A percentile compares a stretch with the other conserved stretches of the same genome.
Evolutionary conservation across 495 filamentous ascomycete species (phyloP).

Genomic region (Durotheca rogersii): DNA sequence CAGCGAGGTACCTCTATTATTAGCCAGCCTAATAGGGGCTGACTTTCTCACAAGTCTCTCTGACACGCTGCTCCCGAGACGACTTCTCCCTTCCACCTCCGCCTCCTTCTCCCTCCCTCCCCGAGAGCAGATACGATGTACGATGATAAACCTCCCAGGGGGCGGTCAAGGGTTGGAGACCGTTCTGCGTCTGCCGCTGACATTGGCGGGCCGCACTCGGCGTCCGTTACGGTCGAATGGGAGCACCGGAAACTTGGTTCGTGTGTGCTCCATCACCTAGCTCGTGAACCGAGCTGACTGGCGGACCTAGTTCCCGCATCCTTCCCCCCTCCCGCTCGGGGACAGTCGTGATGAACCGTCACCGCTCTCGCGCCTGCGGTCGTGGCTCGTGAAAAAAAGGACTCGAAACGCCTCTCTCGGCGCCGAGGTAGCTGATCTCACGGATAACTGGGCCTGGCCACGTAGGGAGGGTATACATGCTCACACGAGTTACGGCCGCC

Average conservation of each 20-base stretch:
- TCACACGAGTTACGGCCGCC: constrained; percentile 7
- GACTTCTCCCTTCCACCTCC: neutral
- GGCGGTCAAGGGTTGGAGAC: constrained; percentile 9
- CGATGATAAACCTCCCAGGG: constrained; percentile 7
- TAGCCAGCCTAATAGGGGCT: constrained; percentile 13
- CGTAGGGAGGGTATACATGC: constrained; percentile 23
- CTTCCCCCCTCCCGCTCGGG: too few species aligned
- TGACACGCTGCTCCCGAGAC: too few species aligned
- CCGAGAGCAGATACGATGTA: constrained; percentile 1
- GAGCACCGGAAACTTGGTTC: too few species aligned
- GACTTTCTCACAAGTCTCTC: too few species aligned
- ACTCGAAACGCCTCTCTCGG: constrained; percentile 8
- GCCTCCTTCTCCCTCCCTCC: neutral
- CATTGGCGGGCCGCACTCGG: too few species aligned
- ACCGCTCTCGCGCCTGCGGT: constrained; percentile 18
- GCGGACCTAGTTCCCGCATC: too few species aligned
- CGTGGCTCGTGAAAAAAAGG: constrained; percentile 9
- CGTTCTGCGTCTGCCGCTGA: constrained; percentile 5
- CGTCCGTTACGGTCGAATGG: too few species aligned
- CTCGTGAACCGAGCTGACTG: too few species aligned
- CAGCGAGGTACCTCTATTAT: constrained; percentile 5
- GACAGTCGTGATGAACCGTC: constrained; percentile 13
- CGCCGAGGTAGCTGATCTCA: constrained; percentile 12
- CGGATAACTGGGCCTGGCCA: constrained; percentile 13
- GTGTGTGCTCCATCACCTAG: constrained; percentile 11